A percentile compares a stretch with the other conserved stretches of the same genome.
Conservation (phyloP, 371 early-diverging fungal genomes). For the Rhizopus arrhizus region DNA sequence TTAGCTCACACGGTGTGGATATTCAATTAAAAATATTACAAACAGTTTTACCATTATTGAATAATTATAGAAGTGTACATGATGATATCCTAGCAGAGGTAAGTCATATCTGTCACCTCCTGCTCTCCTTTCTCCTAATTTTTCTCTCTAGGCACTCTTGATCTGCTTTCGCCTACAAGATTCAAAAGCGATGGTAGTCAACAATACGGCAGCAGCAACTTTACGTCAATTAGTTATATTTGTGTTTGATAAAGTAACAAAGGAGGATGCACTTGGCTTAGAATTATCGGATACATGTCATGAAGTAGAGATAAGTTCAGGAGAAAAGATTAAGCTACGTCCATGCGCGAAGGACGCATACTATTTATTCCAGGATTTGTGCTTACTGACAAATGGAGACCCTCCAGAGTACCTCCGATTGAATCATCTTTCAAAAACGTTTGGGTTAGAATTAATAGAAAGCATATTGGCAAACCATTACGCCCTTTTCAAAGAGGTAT, state of each 20-base stretch:
- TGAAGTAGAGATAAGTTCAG: conserved; percentile 30
- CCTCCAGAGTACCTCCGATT: conserved; percentile 72
- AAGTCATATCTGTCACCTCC: background rate
- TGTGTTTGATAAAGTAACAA: conserved; percentile 90
- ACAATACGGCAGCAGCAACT: conserved; percentile 94
- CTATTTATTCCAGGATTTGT: conserved; percentile 84
- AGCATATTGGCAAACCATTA: conserved; percentile 82
- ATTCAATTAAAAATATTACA: conserved; percentile 94
- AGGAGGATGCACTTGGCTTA: conserved; percentile 57
- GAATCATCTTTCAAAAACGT: conserved; percentile 67
- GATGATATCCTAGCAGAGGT: conserved; percentile 86
- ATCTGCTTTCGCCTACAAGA: conserved; percentile 91
- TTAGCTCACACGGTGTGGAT: conserved; percentile 75
- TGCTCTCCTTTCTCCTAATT: background rate
- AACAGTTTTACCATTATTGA: conserved; percentile 85
- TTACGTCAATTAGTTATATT: conserved; percentile 89
- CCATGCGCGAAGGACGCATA: conserved; percentile 83
- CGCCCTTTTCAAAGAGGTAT: conserved; percentile 73
- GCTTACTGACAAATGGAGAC: conserved; percentile 68
- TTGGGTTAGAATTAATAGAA: conserved; percentile 94
- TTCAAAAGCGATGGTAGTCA: conserved; percentile 83
- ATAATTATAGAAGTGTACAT: conserved; percentile 78
- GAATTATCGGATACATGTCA: conserved; percentile 35
- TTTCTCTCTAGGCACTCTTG: conserved; percentile 64
- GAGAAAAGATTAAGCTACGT: conserved; percentile 42